Evolutionary conservation across 805 yeast species (phyloP).

Genomic region (Nakazawaea ambrosiae): DNA sequence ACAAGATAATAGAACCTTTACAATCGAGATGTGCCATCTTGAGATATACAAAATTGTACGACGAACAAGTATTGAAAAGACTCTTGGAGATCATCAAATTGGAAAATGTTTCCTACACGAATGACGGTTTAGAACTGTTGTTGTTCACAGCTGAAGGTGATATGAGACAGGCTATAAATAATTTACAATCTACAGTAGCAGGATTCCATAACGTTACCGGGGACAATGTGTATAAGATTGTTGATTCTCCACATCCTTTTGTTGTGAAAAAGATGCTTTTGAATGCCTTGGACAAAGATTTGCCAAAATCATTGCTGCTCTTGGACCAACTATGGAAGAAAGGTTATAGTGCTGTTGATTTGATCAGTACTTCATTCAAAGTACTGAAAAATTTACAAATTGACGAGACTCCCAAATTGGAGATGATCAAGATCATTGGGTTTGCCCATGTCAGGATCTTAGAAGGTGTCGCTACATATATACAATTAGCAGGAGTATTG

Average conservation of each 20-base stretch:
- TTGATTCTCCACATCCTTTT: slow-evolving; percentile 93
- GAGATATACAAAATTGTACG: slow-evolving; percentile 73
- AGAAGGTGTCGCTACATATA: slow-evolving; percentile 85
- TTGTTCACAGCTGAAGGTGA: slow-evolving; percentile 97
- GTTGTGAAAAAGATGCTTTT: slow-evolving; percentile 68
- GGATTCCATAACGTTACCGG: slow-evolving; percentile 91
- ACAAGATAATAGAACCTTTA: slow-evolving; percentile 91
- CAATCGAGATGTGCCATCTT: slow-evolving; percentile 95
- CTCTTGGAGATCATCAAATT: slow-evolving; percentile 59
- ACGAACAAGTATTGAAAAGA: slow-evolving; percentile 77
- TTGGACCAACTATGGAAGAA: slow-evolving; percentile 73
- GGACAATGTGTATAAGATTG: slow-evolving; percentile 89
- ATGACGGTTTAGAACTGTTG: slow-evolving; percentile 88
- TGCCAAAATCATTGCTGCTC: slow-evolving; percentile 60
- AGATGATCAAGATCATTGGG: slow-evolving; percentile 81
- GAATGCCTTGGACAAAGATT: slow-evolving; percentile 31
- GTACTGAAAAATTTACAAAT: slow-evolving; percentile 75
- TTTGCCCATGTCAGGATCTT: slow-evolving; percentile 85
- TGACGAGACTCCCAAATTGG: slow-evolving; percentile 63
- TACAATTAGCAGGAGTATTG: slow-evolving; percentile 80
- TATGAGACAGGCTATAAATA: slow-evolving; percentile 96
- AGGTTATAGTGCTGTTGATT: slow-evolving; percentile 92
- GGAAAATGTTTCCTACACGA: slow-evolving; percentile 72
- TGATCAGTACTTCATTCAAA: slow-evolving; percentile 82
- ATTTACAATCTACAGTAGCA: slow-evolving; percentile 87